Conservation (phyloP, 495 filamentous ascomycete species). For the Corynascus novoguineensis region DNA sequence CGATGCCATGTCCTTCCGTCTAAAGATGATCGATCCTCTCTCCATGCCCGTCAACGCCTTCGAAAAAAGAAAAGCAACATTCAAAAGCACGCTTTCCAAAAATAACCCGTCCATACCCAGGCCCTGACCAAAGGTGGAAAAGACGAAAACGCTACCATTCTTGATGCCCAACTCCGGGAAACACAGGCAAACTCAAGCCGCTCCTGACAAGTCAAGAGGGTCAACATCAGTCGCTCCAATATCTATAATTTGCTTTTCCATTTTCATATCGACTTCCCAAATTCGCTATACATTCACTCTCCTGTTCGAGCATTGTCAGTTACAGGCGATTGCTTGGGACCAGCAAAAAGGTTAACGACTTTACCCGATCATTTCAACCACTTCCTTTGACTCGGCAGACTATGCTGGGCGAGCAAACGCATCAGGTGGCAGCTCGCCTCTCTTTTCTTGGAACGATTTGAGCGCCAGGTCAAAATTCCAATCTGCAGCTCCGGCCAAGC, state of each 20-base stretch:
- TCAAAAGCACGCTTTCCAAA: not conserved
- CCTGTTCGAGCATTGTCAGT: not conserved
- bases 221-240: not conserved
- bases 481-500: slow-evolving; percentile 54
- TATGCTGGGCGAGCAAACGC: slow-evolving; percentile 31
- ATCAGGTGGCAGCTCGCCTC: slow-evolving; percentile 34
- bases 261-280: not conserved
- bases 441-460: slow-evolving; percentile 58
- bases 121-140: not conserved
- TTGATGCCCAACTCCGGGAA: not conserved
- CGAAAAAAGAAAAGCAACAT: not conserved
- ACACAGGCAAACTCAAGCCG: no score
- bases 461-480: slow-evolving; percentile 71
- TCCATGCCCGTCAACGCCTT: not conserved
- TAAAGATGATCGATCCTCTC: not conserved
- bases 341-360: no score
- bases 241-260: not conserved
- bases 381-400: not conserved
- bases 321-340: no score
- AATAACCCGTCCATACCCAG: not conserved
- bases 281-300: not conserved
- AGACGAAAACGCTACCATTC: not conserved
- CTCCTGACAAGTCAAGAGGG: no score
- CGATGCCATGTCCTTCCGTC: not conserved
- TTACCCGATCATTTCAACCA: not conserved